phyloP scores from a whole-genome alignment of 2,329 filamentous ascomycete species.

The Fusarium sp. region DNA sequence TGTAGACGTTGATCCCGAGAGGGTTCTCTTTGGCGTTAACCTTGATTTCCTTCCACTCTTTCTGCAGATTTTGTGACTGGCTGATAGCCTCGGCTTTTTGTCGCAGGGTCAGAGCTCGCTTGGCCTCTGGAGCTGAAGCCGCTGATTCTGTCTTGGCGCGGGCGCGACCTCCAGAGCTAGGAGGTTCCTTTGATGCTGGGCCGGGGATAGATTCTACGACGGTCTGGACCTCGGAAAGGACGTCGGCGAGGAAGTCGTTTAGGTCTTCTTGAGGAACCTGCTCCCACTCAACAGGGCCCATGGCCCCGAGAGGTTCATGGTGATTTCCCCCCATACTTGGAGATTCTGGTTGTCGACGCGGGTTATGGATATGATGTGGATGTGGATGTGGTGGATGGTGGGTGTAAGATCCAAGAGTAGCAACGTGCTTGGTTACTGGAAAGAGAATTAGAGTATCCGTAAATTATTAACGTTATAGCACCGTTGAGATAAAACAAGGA shows the following conservation, averaged over 20 bases:
- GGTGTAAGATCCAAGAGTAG: neutral
- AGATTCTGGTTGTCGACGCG: neutral
- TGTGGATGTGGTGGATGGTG: neutral
- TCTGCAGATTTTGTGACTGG: slow-evolving; percentile 69
- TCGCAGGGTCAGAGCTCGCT: slow-evolving; percentile 57
- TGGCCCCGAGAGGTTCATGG: slow-evolving; percentile 68
- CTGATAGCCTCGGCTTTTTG: slow-evolving; percentile 61
- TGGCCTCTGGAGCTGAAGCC: slow-evolving; percentile 62
- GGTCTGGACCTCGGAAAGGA: slow-evolving; percentile 75
- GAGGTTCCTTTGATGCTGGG: slow-evolving; percentile 49
- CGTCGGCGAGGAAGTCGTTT: slow-evolving; percentile 64
- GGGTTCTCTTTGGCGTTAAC: slow-evolving; percentile 78
- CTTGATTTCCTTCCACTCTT: slow-evolving; percentile 90
- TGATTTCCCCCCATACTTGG: slow-evolving; percentile 62
- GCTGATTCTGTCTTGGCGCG: slow-evolving; percentile 69
- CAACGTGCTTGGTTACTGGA: slow-evolving; percentile 6
- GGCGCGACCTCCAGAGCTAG: slow-evolving; percentile 59
- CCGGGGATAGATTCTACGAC: slow-evolving; percentile 81
- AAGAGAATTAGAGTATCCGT: neutral
- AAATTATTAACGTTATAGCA: neutral
- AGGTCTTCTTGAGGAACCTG: slow-evolving; percentile 60
- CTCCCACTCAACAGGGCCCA: slow-evolving; percentile 67
- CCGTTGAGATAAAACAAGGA: slow-evolving; percentile 14
- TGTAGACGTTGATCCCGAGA: slow-evolving; percentile 81
- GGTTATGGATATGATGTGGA: neutral